Evolutionary conservation across 805 yeast genomes (phyloP).

Genomic region (Wickerhamomyces alni): DNA sequence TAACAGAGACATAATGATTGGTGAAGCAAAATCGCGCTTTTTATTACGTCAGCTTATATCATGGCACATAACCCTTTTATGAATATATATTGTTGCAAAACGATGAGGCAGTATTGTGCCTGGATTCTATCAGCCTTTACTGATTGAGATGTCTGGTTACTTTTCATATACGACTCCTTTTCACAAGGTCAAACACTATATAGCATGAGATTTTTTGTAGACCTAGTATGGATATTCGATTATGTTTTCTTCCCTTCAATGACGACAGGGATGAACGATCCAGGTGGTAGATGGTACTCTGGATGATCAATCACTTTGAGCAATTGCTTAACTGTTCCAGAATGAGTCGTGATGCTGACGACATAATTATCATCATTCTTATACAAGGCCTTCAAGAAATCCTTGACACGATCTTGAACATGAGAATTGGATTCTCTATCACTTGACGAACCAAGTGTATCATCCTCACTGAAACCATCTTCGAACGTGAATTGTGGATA

Average conservation of each 20-base stretch:
- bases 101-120: no score
- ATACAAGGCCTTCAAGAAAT: slow-evolving; percentile 1
- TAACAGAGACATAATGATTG: no score
- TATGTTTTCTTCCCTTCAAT: slow-evolving; percentile 2
- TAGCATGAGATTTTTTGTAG: no score
- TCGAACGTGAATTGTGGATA: slow-evolving; percentile 3
- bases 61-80: no score
- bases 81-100: no score
- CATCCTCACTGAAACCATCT: background rate
- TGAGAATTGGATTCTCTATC: background rate
- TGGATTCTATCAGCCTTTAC: no score
- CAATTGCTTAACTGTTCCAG: background rate
- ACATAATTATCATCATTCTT: slow-evolving; percentile 1
- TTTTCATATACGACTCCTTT: no score
- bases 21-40: no score
- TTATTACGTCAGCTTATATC: no score
- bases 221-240: no score
- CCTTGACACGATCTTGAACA: slow-evolving; percentile 1
- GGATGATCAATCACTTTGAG: background rate
- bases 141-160: no score
- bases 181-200: no score
- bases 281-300: background rate
- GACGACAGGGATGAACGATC: slow-evolving; percentile 2
- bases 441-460: background rate
- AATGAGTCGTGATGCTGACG: slow-evolving; percentile 2